phyloP scores from a whole-genome alignment of 441 rosid genomes.

The Aleurites moluccanus region DNA sequence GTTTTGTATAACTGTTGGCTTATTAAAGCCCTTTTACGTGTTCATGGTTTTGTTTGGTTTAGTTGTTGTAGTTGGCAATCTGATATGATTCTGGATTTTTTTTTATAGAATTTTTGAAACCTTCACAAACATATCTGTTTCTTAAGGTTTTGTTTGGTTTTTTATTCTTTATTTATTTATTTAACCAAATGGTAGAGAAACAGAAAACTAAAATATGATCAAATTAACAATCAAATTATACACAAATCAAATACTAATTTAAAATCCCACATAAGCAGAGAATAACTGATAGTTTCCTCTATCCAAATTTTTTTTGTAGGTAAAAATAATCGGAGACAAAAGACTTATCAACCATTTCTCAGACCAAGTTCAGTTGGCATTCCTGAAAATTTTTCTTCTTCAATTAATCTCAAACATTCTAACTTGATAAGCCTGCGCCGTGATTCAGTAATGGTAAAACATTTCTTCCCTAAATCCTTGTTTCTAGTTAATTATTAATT shows the following conservation, averaged over 20 bases:
- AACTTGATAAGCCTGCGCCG: conserved; percentile 1
- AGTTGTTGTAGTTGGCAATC: no score
- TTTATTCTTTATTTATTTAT: neutral
- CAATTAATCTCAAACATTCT: conserved; percentile 14
- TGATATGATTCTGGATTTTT: no score
- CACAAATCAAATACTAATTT: no score
- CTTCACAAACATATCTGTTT: no score
- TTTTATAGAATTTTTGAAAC: no score
- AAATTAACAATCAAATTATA: neutral
- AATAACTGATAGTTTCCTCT: neutral
- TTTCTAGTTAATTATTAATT: neutral
- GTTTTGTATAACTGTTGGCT: no score
- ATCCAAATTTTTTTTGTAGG: conserved; percentile 23
- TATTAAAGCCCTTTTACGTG: no score
- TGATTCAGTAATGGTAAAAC: conserved; percentile 24
- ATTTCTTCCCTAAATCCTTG: neutral
- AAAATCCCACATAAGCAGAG: no score
- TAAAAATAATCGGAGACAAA: conserved; percentile 8
- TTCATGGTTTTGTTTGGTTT: no score
- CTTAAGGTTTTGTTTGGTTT: no score
- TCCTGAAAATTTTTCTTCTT: conserved; percentile 12
- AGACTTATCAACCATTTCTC: conserved; percentile 19
- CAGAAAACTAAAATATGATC: neutral
- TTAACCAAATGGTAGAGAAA: neutral
- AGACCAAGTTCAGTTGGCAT: conserved; percentile 22